A percentile compares a stretch with the other conserved stretches of the same genome.
Evolutionary conservation across 495 filamentous ascomycete species (phyloP).

Genomic region (Parathielavia appendiculata): DNA sequence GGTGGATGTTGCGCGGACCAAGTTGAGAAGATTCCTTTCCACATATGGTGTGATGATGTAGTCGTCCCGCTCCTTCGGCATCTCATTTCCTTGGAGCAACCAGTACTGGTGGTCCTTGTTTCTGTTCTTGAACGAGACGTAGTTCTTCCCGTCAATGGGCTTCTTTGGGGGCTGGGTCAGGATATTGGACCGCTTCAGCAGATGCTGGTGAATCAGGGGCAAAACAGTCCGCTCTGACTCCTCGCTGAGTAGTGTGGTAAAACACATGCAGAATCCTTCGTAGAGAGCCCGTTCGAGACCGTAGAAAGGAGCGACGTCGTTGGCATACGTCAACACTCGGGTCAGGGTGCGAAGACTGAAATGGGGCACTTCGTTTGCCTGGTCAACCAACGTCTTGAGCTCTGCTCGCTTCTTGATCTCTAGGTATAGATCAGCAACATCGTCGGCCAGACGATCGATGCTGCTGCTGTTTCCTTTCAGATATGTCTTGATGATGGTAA

Average conservation of each 20-base stretch:
- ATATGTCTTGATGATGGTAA: slow-evolving; percentile 80
- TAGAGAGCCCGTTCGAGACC: slow-evolving; percentile 82
- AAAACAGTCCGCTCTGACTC: slow-evolving; percentile 71
- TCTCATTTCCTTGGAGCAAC: slow-evolving; percentile 67
- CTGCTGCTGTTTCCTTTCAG: slow-evolving; percentile 61
- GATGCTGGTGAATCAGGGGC: slow-evolving; percentile 73
- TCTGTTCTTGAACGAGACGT: slow-evolving; percentile 68
- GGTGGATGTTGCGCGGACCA: slow-evolving; percentile 88
- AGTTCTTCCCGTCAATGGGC: slow-evolving; percentile 67
- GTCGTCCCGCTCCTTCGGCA: slow-evolving; percentile 66
- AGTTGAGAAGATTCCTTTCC: slow-evolving; percentile 85
- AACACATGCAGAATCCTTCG: slow-evolving; percentile 98
- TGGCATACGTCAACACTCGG: slow-evolving; percentile 77
- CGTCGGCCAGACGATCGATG: slow-evolving; percentile 61
- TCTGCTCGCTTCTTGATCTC: slow-evolving; percentile 77
- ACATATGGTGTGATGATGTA: slow-evolving; percentile 98
- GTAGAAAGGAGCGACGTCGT: slow-evolving; percentile 77
- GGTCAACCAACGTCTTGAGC: slow-evolving; percentile 81
- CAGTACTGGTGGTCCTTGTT: slow-evolving; percentile 74
- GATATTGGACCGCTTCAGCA: slow-evolving; percentile 61
- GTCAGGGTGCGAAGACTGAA: slow-evolving; percentile 96
- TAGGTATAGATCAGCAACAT: slow-evolving; percentile 80
- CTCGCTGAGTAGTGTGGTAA: slow-evolving; percentile 75
- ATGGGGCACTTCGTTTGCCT: slow-evolving; percentile 87
- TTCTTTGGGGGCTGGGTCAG: slow-evolving; percentile 68